Conservation (phyloP, 202 grass and related monocot species). For the Saccharum hybrid region DNA sequence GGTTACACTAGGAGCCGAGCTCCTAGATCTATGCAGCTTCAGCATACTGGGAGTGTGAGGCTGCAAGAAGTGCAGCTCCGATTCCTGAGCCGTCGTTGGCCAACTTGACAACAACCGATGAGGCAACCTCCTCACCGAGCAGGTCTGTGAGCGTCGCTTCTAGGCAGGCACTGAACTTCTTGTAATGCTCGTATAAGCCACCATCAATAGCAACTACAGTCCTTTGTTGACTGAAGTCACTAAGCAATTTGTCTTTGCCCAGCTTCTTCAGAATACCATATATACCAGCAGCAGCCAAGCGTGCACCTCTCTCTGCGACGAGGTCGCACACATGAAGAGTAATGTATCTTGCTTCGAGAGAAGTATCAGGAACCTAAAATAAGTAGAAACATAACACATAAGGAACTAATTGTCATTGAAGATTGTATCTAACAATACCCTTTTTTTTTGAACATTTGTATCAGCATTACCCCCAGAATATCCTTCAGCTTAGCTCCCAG, state of each 20-base stretch:
- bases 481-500: constrained; percentile 87
- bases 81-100: constrained; percentile 92
- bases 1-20: constrained; percentile 3
- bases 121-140: constrained; percentile 66
- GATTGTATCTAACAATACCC: not conserved
- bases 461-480: constrained; percentile 75
- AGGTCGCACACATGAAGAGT: constrained; percentile 73
- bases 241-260: constrained; percentile 54
- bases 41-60: constrained; percentile 86
- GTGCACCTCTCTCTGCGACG: constrained; percentile 80
- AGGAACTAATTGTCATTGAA: constrained; percentile 19
- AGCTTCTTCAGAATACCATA: constrained; percentile 93
- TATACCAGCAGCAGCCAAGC: constrained; percentile 77
- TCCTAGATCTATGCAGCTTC: constrained; percentile 50
- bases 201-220: constrained; percentile 83
- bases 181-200: constrained; percentile 92
- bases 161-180: constrained; percentile 78
- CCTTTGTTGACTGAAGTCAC: constrained; percentile 46
- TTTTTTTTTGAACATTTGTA: constrained; percentile 1
- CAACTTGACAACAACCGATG: constrained; percentile 74
- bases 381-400: constrained; percentile 27
- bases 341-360: constrained; percentile 82
- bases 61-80: constrained; percentile 84
- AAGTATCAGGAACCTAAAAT: constrained; percentile 64
- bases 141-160: constrained; percentile 69